Conservation (phyloP, 306 rosid genomes). For the Cicer judaicum region DNA sequence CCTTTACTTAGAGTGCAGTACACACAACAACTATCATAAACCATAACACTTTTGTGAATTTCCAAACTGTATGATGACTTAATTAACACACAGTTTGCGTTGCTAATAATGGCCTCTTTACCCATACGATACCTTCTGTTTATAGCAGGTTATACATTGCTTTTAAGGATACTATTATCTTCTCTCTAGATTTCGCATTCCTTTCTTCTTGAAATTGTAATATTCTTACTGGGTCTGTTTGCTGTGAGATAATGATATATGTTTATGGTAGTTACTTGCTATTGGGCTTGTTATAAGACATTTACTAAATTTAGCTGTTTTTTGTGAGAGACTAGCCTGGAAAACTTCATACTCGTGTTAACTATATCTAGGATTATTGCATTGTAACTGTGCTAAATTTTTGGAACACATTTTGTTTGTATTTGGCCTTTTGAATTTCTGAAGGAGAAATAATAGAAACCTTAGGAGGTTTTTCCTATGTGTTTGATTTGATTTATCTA, state of each 20-base stretch:
- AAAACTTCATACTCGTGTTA: constrained; percentile 9
- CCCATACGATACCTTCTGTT: constrained; percentile 10
- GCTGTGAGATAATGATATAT: constrained; percentile 20
- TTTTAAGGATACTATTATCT: constrained; percentile 27
- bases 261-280: constrained; percentile 15
- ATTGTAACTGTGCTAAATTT: constrained; percentile 23
- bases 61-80: constrained; percentile 16
- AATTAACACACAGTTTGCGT: constrained; percentile 12
- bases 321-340: neutral
- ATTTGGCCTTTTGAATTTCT: constrained; percentile 27
- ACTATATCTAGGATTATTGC: neutral
- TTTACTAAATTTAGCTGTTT: constrained; percentile 1
- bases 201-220: neutral
- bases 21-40: constrained; percentile 6
- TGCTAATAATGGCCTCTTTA: constrained; percentile 11
- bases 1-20: constrained; percentile 2
- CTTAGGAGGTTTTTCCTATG: constrained; percentile 1
- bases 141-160: constrained; percentile 4
- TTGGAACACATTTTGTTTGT: constrained; percentile 5
- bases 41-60: constrained; percentile 2
- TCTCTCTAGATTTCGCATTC: constrained; percentile 14
- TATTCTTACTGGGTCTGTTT: constrained; percentile 28
- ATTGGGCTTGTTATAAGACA: constrained; percentile 3
- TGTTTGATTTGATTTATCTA: constrained; percentile 29
- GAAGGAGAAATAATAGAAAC: constrained; percentile 10